Evolutionary conservation across 257 asterid genomes (phyloP), one percentile per base, ranked within the genome.

Genomic region (Cruciata laevipes): DNA sequence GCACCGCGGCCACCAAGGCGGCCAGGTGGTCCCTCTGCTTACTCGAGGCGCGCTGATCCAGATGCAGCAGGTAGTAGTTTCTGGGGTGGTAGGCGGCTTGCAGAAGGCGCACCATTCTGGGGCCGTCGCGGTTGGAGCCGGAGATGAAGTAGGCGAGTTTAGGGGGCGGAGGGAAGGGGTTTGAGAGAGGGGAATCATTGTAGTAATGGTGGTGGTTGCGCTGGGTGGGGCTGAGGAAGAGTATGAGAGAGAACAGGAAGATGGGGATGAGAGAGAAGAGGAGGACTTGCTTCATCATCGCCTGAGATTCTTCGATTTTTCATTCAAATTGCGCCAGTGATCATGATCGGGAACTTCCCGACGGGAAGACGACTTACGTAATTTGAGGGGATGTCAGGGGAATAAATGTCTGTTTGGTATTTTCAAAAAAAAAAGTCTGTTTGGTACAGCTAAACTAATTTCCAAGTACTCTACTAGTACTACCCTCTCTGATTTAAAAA

Each of bases 31-130:
- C 62, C 67, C 79, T 72, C 59, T 81, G 78, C 27, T 61, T 67
- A 0, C 3, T 20, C 0, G 82, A 67, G 40, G 85, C 82, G 35
- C 25, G 69, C n/a, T 58, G 78, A 65, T 77, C 80, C 58, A 81
- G 80, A 44, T 81, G 85, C 61, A 81, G 38, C 31, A 81, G 18
- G 31, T 81, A 81, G 77, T 67, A 78, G 79, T 81, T 81, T 71
- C 83, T 63, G 17, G 85, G 85, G 66, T 81, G 83, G 66, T 81
- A 81, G 0, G 55, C 30, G 16, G 83, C 83, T 51, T 72, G 83
- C 21, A 75, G 67, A 31, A 81, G 76, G 66, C 85, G 63, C 53
- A 78, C 71, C 66, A 78, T 73, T 68, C 83, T 67, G 38, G 83
- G 71, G 44, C 75, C 79, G 17, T 78, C 85, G 10, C 55, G 59